A percentile compares a stretch with the other conserved stretches of the same genome.
These are phyloP conservation scores for Hibiscus syriacus DNA, from an alignment of 345 rosid species.

Conservation along the genomic window DNA sequence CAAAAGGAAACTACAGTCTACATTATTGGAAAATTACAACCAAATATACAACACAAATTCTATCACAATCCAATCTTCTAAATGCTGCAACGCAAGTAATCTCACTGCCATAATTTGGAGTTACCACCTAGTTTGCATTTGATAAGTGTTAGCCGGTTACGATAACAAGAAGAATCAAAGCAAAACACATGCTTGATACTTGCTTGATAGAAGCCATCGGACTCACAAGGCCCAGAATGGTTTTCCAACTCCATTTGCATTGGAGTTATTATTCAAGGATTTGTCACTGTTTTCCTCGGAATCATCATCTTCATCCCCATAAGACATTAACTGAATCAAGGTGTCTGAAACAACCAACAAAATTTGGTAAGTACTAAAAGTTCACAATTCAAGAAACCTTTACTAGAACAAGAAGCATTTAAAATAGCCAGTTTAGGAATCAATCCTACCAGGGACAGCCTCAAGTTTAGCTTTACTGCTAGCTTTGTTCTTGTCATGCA, in stretches of 20 bases:
- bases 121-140: neutral
- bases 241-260: slow-evolving; percentile 21
- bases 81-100: neutral
- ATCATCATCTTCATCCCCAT: slow-evolving; percentile 64
- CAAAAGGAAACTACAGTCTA: neutral
- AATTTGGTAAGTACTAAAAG: neutral
- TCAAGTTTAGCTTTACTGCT: slow-evolving; percentile 26
- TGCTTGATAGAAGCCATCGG: neutral
- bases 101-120: neutral
- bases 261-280: slow-evolving; percentile 13
- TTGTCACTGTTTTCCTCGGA: slow-evolving; percentile 33
- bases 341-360: slow-evolving; percentile 49
- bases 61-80: neutral
- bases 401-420: neutral
- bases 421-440: neutral
- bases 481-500: slow-evolving; percentile 18
- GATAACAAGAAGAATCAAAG: neutral
- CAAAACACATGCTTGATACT: neutral
- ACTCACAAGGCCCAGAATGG: slow-evolving; percentile 63
- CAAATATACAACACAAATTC: neutral
- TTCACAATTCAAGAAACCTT: neutral
- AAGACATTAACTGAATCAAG: slow-evolving; percentile 70
- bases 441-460: slow-evolving; percentile 46
- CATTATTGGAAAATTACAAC: neutral
- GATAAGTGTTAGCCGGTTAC: neutral